Base-by-base conservation (phyloP, 345 rosid species). In the Pistacia integerrima region DNA sequence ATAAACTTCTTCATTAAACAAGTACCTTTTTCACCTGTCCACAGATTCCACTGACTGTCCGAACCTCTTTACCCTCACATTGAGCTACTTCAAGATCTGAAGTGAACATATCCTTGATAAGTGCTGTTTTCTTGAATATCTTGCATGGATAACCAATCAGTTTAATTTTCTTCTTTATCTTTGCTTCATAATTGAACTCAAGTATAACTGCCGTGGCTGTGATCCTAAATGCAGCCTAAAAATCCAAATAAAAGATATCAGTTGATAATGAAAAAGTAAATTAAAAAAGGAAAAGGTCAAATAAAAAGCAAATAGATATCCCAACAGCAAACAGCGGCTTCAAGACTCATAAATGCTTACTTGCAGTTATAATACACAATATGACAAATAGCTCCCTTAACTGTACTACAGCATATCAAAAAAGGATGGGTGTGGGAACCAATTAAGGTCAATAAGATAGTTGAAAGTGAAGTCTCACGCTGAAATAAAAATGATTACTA, bases 11-110 rank as follows among this genome's bases (percentile, higher is more conserved):
- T 20, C 3, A 41, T 9, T 54, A 20, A 22, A 74, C 58, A 46
- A 67, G 44, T 88, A 91, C 98, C 97, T 89, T 96, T 87, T 96
- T 96, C 68, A 93, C 89, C 80, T 90, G 94, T 61, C 99, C 98
- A 13, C 97, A 89, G 74, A 96, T 93, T 69, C 99, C 98, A 84
- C 99, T 93, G 72, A 93, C 99, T 51, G 99, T 93, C 57, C 85
- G 84, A 79, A 93, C 71, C 68, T 93, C 82, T 61, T 97, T 89
- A 82, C 97, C 99, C 86, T 91, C 97, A 85, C 84, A 92, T 69
- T 91, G 87, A 79, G 95, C 98, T 69, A 96, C 83, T 79, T 96
- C 98, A 61, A 96, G 95, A 85, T 96, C 97, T 48, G 99, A 93
- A 57, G 97, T 96, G 83, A 96, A 93, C 98, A 93, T 96, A 81